phyloP scores from a whole-genome alignment of 768 basidiomycete species.

The Tricholoma sp. region DNA sequence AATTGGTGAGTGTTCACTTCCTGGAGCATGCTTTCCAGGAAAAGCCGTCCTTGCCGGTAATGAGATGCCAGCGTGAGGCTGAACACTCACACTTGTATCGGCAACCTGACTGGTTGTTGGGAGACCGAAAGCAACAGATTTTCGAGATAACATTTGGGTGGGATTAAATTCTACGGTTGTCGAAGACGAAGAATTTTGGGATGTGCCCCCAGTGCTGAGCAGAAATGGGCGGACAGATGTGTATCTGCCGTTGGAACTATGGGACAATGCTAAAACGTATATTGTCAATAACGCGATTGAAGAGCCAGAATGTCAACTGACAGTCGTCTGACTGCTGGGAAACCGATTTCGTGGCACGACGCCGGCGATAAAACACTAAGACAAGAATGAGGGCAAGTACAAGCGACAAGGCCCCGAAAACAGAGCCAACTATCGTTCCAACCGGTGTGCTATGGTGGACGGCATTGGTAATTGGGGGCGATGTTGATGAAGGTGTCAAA shows the following conservation, averaged over 20 bases:
- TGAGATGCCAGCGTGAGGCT: neutral
- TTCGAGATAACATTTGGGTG: slow-evolving; percentile 2
- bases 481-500: slow-evolving; percentile 7
- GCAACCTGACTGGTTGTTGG: neutral
- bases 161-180: slow-evolving; percentile 4
- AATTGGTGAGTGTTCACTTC: neutral
- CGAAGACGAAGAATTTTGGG: neutral
- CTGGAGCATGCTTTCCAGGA: neutral
- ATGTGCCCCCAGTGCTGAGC: neutral
- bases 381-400: slow-evolving; percentile 13
- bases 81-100: neutral
- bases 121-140: slow-evolving; percentile 1
- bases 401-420: slow-evolving; percentile 22
- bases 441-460: slow-evolving; percentile 7
- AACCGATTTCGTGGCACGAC: slow-evolving; percentile 9
- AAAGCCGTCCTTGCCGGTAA: neutral
- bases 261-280: neutral
- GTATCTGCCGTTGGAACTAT: neutral
- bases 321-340: neutral
- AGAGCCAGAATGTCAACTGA: neutral
- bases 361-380: slow-evolving; percentile 16
- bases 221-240: slow-evolving; percentile 5
- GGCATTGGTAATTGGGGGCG: slow-evolving; percentile 1
- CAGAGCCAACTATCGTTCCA: slow-evolving; percentile 27
- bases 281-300: neutral